Percentiles rank a stretch among this genome's conserved stretches.
These are phyloP conservation scores for Thyridium curvatum DNA, from an alignment of 2,329 filamentous ascomycete genomes.

Conservation along the genomic window DNA sequence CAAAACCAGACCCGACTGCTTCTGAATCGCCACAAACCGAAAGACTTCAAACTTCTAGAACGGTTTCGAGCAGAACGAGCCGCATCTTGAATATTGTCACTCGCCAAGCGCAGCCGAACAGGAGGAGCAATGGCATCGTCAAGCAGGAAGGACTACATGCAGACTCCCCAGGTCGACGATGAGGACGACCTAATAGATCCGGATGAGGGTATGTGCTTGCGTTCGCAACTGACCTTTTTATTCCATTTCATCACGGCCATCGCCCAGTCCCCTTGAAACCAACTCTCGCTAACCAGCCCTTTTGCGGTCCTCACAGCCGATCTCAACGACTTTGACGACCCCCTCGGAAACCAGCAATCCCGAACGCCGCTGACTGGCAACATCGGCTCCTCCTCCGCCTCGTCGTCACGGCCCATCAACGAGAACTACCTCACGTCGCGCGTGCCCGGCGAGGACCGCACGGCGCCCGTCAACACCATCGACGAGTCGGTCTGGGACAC, in stretches of 20 bases:
- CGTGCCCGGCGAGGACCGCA: conserved; percentile 88
- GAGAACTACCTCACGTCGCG: conserved; percentile 81
- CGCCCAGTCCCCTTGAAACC: no score
- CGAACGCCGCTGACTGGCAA: conserved; percentile 78
- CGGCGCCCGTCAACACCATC: conserved; percentile 85
- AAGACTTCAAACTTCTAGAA: no score
- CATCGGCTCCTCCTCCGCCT: conserved; percentile 53
- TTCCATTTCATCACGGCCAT: no score
- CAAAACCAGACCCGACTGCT: no score
- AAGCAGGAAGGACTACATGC: conserved; percentile 49
- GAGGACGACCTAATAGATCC: conserved; percentile 68
- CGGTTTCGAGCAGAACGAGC: not conserved
- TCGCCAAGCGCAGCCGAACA: not conserved
- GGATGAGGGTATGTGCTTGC: conserved; percentile 57
- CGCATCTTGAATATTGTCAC: not conserved
- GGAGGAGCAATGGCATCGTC: conserved; percentile 35
- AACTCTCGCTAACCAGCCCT: not conserved
- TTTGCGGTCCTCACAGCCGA: conserved; percentile 54
- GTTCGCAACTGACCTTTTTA: no score
- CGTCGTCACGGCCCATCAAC: conserved; percentile 54
- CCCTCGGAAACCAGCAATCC: conserved; percentile 55
- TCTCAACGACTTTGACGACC: conserved; percentile 90
- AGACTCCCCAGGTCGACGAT: conserved; percentile 51
- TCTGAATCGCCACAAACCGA: no score
- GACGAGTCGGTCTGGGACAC: conserved; percentile 98